These are phyloP conservation scores for Nannochloropsis gaditana DNA, from an alignment of 108 stramenopile genomes.

Conservation along the genomic window DNA sequence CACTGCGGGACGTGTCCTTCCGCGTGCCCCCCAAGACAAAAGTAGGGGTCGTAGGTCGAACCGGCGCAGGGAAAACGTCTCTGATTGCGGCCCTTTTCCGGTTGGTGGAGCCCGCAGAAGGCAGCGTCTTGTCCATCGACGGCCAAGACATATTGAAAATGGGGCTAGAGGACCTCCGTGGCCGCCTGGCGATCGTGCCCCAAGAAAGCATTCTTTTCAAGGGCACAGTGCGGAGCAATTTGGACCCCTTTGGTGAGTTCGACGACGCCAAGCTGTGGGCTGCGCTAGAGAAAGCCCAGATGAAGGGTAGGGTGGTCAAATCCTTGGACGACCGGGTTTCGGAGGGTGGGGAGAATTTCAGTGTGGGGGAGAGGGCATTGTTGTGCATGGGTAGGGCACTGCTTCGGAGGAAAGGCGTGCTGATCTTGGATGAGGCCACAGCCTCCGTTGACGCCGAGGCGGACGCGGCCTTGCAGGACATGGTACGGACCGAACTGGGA, in stretches of 20 bases:
- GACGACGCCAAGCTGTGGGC: constrained; percentile 41
- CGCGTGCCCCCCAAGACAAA: constrained; percentile 30
- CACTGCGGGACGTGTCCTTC: constrained; percentile 51
- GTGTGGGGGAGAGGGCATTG: constrained; percentile 81
- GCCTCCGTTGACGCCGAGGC: constrained; percentile 71
- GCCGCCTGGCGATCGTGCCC: constrained; percentile 51
- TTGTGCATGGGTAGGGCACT: constrained; percentile 83
- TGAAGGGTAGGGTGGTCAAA: constrained; percentile 24
- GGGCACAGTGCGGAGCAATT: constrained; percentile 83
- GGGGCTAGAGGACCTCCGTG: constrained; percentile 49
- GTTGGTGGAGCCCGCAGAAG: constrained; percentile 46
- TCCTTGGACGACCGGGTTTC: constrained; percentile 44
- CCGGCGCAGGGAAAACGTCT: constrained; percentile 71
- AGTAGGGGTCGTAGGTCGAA: constrained; percentile 35
- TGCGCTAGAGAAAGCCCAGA: constrained; percentile 43
- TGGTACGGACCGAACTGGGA: constrained; percentile 34
- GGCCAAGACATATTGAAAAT: constrained; percentile 44
- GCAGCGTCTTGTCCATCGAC: constrained; percentile 42
- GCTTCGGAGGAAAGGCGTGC: constrained; percentile 54
- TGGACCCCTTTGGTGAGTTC: constrained; percentile 75
- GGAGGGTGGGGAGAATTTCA: constrained; percentile 75
- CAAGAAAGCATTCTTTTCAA: constrained; percentile 76
- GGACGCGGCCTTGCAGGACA: constrained; percentile 34
- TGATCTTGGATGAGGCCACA: constrained; percentile 92
- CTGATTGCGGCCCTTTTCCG: constrained; percentile 56